phyloP scores from a whole-genome alignment of 2,329 filamentous ascomycete genomes.

The Aureobasidium leucospermi region DNA sequence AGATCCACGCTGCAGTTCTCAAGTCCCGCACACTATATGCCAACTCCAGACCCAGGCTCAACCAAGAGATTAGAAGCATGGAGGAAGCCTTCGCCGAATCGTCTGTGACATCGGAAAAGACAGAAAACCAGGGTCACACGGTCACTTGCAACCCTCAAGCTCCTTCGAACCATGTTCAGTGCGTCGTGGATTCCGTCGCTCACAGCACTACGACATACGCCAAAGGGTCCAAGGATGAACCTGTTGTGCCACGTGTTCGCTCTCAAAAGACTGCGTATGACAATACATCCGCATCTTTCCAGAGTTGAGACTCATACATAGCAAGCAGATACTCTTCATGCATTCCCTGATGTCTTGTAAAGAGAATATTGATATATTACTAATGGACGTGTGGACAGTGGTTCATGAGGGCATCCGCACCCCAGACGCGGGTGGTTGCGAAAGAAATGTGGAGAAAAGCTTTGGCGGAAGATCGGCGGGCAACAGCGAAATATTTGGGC shows the following conservation, averaged over 20 bases:
- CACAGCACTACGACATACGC: too few species aligned
- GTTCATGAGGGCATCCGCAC: background rate
- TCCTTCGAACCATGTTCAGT: too few species aligned
- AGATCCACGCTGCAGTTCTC: too few species aligned
- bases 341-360: too few species aligned
- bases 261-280: too few species aligned
- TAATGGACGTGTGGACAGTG: background rate
- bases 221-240: too few species aligned
- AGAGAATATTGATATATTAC: background rate
- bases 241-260: too few species aligned
- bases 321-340: too few species aligned
- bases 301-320: background rate
- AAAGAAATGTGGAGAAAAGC: background rate
- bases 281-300: too few species aligned
- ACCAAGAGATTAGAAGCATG: background rate
- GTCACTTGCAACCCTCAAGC: background rate
- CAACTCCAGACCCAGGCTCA: background rate
- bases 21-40: too few species aligned
- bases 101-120: background rate
- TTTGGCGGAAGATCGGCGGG: background rate
- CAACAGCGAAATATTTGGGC: constrained; percentile 1
- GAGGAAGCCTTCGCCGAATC: background rate
- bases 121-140: background rate
- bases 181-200: too few species aligned
- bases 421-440: background rate